Evolutionary conservation across 352 stramenopile genomes (phyloP), one percentile per base, ranked within the genome.

Genomic region (Discostella stelligera): DNA sequence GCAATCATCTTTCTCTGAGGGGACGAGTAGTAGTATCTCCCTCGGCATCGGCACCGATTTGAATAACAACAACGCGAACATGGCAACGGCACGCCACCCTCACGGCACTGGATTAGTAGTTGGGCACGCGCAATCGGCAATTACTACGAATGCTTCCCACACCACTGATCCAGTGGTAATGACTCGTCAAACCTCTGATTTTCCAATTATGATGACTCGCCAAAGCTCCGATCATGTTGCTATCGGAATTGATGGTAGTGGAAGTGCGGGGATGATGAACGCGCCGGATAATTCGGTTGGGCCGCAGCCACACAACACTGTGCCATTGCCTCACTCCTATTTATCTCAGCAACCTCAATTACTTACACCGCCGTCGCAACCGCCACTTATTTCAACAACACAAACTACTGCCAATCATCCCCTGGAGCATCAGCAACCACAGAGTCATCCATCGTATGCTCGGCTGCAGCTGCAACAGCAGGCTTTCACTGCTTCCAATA

Each of bases 231-330:
- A 30, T 46, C 6, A 18, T 46, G 50, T 52, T 4, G 14, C 30
- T 21, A 25, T 20, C 8, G 7, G 16, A 54, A 54, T 11, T 41
- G 48, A 5, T 11, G 23, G 18, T 18, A 32, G 27, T 32, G 5
- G 5, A 32, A 32, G 27, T 32, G 27, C 5, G 27, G 7, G n/a
- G 20, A n/a, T 8, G 49, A 27, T 52, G 9, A 49, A 65, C 14
- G 54, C 49, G 41, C 30, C 25, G 5, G 50, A 61, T 50, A 53
- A 70, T 7, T 60, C 48, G 50, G 49, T 20, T 49, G n/a, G 56
- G 49, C 56, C 56, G 14, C 67, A 68, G 21, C 56, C 68, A 23
- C 68, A 70, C 44, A 44, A 65, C 21, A 60, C 70, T 14, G 27
- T 32, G 27, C 10, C 59, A 18, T 39, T 76, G 68, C 68, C 68